Evolutionary conservation across 305 asterid genomes (phyloP).

Genomic region (Caryopteris hybrid): DNA sequence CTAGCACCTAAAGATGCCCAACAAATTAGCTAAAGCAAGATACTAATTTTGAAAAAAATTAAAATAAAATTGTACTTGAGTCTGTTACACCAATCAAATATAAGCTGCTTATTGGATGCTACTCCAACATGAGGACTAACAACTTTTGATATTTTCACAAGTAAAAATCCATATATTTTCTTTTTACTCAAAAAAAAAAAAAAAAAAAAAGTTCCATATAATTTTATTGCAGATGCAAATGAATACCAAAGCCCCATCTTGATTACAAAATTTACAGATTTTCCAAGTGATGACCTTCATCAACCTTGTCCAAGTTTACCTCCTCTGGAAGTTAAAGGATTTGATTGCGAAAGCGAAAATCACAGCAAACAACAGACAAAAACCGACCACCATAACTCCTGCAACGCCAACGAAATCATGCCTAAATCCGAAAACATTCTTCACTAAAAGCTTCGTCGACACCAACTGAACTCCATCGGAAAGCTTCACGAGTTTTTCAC

Average conservation of each 20-base stretch:
- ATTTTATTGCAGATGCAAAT: constrained; percentile 16
- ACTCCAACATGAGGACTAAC: background rate
- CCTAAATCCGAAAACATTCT: constrained; percentile 68
- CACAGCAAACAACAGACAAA: constrained; percentile 62
- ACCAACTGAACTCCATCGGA: constrained; percentile 54
- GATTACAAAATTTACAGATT: constrained; percentile 30
- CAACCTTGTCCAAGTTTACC: constrained; percentile 32
- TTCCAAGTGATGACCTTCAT: background rate
- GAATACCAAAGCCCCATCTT: constrained; percentile 14
- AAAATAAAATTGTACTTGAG: too few species aligned
- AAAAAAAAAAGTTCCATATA: background rate
- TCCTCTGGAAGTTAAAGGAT: constrained; percentile 81
- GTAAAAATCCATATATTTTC: background rate
- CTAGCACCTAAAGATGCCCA: background rate
- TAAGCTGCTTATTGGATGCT: background rate
- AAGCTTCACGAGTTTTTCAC: constrained; percentile 49
- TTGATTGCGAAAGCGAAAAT: constrained; percentile 81
- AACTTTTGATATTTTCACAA: background rate
- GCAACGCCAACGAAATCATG: constrained; percentile 68
- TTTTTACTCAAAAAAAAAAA: too few species aligned
- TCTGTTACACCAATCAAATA: background rate
- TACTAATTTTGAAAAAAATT: too few species aligned
- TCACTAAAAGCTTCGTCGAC: constrained; percentile 42
- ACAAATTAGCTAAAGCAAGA: background rate
- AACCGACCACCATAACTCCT: constrained; percentile 74